Conservation (phyloP, 2,329 filamentous ascomycete genomes). For the Cercospora nicotianae region DNA sequence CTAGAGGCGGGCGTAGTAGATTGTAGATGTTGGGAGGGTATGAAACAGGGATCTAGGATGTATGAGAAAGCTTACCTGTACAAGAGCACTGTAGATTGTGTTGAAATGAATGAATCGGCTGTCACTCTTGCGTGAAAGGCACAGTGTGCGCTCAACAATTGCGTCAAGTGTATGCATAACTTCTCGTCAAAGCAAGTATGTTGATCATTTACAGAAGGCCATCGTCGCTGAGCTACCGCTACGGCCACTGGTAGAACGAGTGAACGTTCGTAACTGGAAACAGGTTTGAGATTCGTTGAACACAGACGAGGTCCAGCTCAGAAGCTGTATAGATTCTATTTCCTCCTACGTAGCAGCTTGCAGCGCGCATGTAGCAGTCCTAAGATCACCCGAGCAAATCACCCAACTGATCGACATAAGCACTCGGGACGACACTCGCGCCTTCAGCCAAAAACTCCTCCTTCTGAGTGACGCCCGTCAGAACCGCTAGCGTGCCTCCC, state of each 20-base stretch:
- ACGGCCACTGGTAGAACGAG: neutral
- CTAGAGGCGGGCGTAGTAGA: constrained; percentile 9
- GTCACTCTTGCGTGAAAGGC: neutral
- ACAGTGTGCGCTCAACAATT: neutral
- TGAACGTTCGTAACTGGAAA: neutral
- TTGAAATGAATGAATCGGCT: neutral
- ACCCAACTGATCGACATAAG: constrained; percentile 80
- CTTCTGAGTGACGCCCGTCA: constrained; percentile 86
- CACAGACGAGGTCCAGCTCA: neutral
- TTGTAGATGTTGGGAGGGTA: constrained; percentile 1
- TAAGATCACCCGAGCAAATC: constrained; percentile 58
- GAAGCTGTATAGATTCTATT: neutral
- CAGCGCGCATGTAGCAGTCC: neutral
- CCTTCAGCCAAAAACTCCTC: constrained; percentile 74
- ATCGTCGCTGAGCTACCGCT: neutral
- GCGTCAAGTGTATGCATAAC: no score
- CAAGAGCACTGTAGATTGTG: neutral
- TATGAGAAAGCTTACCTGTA: constrained; percentile 1
- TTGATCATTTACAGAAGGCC: no score
- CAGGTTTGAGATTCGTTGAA: neutral
- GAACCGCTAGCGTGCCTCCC: constrained; percentile 84
- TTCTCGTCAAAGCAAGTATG: no score
- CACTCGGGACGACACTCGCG: constrained; percentile 70
- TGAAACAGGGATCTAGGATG: constrained; percentile 3
- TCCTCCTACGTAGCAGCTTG: neutral